Evolutionary conservation across 225 moss, liverwort and hornwort genomes (phyloP).

Genomic region (Pseudisothecium myosuroides): DNA sequence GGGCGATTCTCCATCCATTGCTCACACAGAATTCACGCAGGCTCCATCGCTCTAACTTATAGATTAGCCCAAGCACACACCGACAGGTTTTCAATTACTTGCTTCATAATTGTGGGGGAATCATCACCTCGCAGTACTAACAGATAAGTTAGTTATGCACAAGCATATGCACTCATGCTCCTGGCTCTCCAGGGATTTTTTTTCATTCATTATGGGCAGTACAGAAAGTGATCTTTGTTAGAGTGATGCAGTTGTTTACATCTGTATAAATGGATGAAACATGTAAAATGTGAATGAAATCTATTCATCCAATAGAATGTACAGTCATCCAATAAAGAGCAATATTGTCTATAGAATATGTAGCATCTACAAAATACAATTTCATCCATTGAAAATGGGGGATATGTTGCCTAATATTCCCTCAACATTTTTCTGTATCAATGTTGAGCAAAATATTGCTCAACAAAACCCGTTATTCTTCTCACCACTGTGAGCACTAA

Average conservation of each 20-base stretch:
- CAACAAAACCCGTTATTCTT: rapidly evolving
- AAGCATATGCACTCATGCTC: no score
- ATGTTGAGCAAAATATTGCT: background rate
- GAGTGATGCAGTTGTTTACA: background rate
- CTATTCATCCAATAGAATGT: background rate
- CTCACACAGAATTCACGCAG: background rate
- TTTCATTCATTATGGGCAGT: background rate
- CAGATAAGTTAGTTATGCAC: no score
- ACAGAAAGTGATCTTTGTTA: background rate
- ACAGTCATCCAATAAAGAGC: background rate
- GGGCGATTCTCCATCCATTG: background rate
- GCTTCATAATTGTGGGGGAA: background rate
- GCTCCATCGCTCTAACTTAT: no score
- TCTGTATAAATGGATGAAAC: background rate
- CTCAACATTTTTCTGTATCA: background rate
- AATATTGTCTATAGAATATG: background rate
- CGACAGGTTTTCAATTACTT: no score
- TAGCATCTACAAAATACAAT: background rate
- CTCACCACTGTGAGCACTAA: background rate
- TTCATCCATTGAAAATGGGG: background rate
- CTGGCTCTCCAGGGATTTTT: background rate
- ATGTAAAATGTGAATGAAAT: no score
- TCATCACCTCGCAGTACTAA: background rate
- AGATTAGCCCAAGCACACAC: background rate
- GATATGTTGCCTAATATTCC: background rate